Base-by-base conservation (phyloP, 176 grass and related monocot species). In the bread wheat (Triticum aestivum) region DNA sequence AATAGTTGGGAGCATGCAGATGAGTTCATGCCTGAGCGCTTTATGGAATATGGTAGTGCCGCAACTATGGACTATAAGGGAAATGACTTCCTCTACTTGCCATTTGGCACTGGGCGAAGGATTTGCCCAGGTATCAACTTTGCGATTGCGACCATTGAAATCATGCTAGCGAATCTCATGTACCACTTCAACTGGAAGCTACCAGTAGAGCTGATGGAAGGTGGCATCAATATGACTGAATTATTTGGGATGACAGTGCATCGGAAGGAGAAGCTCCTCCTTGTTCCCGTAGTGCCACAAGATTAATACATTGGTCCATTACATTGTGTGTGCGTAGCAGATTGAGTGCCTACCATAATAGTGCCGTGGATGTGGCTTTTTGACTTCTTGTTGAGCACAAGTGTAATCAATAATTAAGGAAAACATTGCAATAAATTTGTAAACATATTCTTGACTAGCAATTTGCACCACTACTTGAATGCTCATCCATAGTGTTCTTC, bases 21-120 rank as follows among this genome's bases (percentile, higher is more conserved):
- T 23, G 62, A 68, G 58, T 91, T 91, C 75, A 26, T 77, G n/a
- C 86, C 76, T 4, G 89, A 85, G 24, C 80, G 89, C 0, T 69
- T 69, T 33, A 21, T 69, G 67, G 17, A 69, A 68, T 30, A 30
- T 2, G 65, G 65, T 8, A 68, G 65, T 18, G 17, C 33, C 0
- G 33, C 8, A 1, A 0, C 17, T 34, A 5, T 69, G 3, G 67
- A 69, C 67, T 69, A 37, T 9, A 69, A 20, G 67, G 67, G 67
- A 34, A 69, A 38, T 8, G 34, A 69, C 1, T 69, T 69, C 67
- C 15, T 2, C 1, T 69, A 37, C 67, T 10, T 69, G 8, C 67
- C 67, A 9, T 69, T 69, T 69, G 67, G 67, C 0, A 5, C 67
- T 0, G 33, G 66, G 18, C 32, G 67, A 38, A 69, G 67, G 67